Evolutionary conservation across 1,139 yeast species (phyloP).

Genomic region (Suhomyces ambrosiae): DNA sequence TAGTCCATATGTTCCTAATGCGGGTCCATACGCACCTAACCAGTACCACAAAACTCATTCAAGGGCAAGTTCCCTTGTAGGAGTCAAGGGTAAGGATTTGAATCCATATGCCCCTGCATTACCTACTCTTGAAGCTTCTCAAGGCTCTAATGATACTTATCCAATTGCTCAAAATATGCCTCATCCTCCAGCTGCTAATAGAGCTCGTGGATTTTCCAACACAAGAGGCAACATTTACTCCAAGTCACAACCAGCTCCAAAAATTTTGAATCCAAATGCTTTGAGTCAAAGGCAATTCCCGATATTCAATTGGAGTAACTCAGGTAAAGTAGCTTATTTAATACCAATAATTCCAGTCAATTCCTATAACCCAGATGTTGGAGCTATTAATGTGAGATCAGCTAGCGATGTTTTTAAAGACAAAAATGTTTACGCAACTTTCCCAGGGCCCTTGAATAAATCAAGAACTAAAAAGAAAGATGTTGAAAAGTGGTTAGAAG

Average conservation of each 20-base stretch:
- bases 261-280: constrained; percentile 38
- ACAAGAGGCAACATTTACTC: constrained; percentile 29
- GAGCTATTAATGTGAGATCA: constrained; percentile 21
- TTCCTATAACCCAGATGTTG: constrained; percentile 15
- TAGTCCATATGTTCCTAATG: constrained; percentile 50
- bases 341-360: constrained; percentile 27
- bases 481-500: constrained; percentile 60
- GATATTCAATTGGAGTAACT: constrained; percentile 68
- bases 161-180: constrained; percentile 1
- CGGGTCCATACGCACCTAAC: constrained; percentile 51
- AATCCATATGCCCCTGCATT: constrained; percentile 50
- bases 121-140: constrained; percentile 20
- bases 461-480: constrained; percentile 62
- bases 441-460: constrained; percentile 70
- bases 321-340: constrained; percentile 32
- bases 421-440: constrained; percentile 23
- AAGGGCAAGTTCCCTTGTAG: constrained; percentile 46
- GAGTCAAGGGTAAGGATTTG: constrained; percentile 39
- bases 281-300: constrained; percentile 69
- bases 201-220: constrained; percentile 35
- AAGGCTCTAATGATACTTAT: constrained; percentile 7
- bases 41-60: constrained; percentile 41
- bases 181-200: constrained; percentile 12
- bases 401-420: constrained; percentile 24
- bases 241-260: constrained; percentile 25